Evolutionary conservation across 305 asterid species (phyloP), one percentile per base, ranked within the genome.

Genomic region (Petunia hybrid): DNA sequence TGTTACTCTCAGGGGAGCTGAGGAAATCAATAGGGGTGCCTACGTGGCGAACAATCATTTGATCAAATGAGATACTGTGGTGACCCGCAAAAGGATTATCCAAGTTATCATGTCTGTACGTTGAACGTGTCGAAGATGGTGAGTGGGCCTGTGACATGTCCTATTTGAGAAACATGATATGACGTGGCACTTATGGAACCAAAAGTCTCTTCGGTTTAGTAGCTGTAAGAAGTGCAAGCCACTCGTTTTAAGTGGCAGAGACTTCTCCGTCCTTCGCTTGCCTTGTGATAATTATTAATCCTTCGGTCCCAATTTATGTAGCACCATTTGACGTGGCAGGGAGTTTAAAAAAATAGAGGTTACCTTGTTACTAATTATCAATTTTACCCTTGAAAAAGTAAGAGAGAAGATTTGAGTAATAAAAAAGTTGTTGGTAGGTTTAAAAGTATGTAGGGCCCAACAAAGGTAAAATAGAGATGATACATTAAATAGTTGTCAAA

Each of bases 211-310:
- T 65, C 63, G 36, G 14, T 16, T 9, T 45, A 31, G 53, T 7
- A 8, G 74, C 61, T 53, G 79, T 82, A 35, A 0, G 14, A 51
- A 12, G 10, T 78, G 5, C 40, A 45, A 35, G 68, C 90, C 90
- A 89, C 92, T 74, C 38, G 76, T 78, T 69, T 80, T 78, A 81
- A 56, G 87, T 83, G 89, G 90, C 70, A 67, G 84, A 84, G 83
- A 85, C 36, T 35, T 80, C 83, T 13, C 84, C 42, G 45, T 35
- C 57, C 45, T 39, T n/a, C n/a, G 63, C 63, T n/a, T 57, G 63
- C 63, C 14, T 56, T 56, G 31, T 56, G 35, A 57, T 3, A 14
- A 57, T 57, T 57, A 57, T 14, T 57, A 57, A 22, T 22, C 31
- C 31, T 0, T 22, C 31, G 31, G 31, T 22, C 31, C 31, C 31